Percentiles rank a stretch among this genome's conserved stretches.
Evolutionary conservation across 2,329 filamentous ascomycete species (phyloP).

Genomic region (Talaromyces rugulosus): DNA sequence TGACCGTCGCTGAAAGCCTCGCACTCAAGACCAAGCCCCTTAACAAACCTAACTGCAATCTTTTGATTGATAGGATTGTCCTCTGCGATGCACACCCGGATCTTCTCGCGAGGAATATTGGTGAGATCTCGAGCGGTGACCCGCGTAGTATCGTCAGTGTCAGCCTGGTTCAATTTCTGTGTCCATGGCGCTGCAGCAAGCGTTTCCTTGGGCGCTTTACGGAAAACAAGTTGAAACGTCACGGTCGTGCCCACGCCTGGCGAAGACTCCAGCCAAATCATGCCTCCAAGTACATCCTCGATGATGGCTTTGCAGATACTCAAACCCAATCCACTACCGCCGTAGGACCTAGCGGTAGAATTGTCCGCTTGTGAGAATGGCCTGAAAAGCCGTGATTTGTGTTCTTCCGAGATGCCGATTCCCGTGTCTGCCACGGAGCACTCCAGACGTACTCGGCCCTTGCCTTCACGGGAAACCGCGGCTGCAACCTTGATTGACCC

Average conservation of each 20-base stretch:
- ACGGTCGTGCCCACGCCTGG: constrained; percentile 59
- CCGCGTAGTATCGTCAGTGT: constrained; percentile 36
- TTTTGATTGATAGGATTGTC: constrained; percentile 94
- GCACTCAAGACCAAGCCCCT: constrained; percentile 78
- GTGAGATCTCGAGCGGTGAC: constrained; percentile 62
- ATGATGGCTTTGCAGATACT: constrained; percentile 95
- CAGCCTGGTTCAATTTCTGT: constrained; percentile 38
- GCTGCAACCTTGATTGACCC: constrained; percentile 83
- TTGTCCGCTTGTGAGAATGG: constrained; percentile 92
- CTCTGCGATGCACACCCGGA: constrained; percentile 89
- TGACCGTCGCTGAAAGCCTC: constrained; percentile 87
- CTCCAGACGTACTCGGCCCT: constrained; percentile 67
- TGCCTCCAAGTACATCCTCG: constrained; percentile 84
- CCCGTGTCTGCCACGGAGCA: constrained; percentile 88
- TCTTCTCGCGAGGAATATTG: constrained; percentile 67
- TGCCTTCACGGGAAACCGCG: constrained; percentile 65
- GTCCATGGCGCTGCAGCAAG: constrained; percentile 57
- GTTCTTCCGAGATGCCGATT: constrained; percentile 75
- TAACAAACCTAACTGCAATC: constrained; percentile 87
- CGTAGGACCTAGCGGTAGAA: constrained; percentile 85
- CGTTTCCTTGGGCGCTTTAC: constrained; percentile 64
- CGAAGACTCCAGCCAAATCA: constrained; percentile 74
- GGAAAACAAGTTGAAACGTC: constrained; percentile 80
- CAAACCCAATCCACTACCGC: constrained; percentile 82
- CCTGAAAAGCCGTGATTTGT: constrained; percentile 80